Base-by-base conservation (phyloP, 2,329 filamentous ascomycete genomes). In the Uncinocarpus reesii region DNA sequence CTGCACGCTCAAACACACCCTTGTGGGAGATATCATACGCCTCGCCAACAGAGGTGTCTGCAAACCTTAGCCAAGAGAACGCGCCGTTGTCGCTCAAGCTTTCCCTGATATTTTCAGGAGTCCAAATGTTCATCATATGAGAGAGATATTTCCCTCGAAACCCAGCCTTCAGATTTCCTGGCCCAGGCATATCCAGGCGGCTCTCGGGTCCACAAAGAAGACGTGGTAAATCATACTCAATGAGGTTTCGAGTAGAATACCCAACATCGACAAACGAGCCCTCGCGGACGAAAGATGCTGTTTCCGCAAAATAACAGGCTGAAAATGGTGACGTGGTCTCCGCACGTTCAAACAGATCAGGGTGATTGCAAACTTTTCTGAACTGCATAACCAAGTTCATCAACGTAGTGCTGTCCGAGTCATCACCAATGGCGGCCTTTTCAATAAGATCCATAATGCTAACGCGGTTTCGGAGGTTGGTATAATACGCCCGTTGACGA, bases 331-430 rank as follows among this genome's bases (percentile, higher is more conserved):
- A 95, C 20, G 79, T 83, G 7, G 87, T 94, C 52, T 96, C 90
- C 7, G 90, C 89, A 38, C 92, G 83, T 67, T 98, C 89, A 58
- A 98, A 98, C 28, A 98, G 70, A 68, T 98, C 92, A 0, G 92
- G 92, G 63, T 98, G 92, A 62, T 98, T 98, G 72, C 92, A 98
- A 49, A 98, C 92, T 70, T 98, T 98, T 59, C 92, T 81, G 78
- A 98, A 98, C 69, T 98, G 92, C 92, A 98, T 98, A 54, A 98
- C 92, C 55, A 98, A 74, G 67, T 98, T 98, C 92, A 98, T 96
- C 60, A 98, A 70, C 1, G 90, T 96, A 34, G 90, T 89, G 29
- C 86, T 94, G 62, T 96, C 92, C 58, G 90, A 83, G 42, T 96
- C 92, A 59, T 95, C 89, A 29, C 92, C 92, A 57, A 92, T 78